Base-by-base conservation (phyloP, 2,329 filamentous ascomycete genomes). In the Xylariales sp. region DNA sequence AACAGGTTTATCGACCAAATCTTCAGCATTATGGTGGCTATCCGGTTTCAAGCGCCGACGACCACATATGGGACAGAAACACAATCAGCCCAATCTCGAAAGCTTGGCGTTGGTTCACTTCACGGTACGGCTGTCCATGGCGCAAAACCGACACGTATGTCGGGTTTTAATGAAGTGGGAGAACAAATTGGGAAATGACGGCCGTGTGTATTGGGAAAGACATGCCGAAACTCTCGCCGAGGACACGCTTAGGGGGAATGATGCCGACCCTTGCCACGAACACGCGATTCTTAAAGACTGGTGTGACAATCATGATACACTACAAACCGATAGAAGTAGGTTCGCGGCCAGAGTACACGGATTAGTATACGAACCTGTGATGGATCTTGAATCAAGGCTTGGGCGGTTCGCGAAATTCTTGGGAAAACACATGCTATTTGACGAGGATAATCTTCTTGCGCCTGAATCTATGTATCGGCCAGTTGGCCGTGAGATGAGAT, bases 391-490 rank as follows among this genome's bases (percentile, higher is more conserved):
- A 6, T 7, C 10, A 12, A 32, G 14, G 3, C 39, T 56, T 7
- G 39, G 54, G 4, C 23, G 5, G n/a, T 56, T 56, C 4, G 54
- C 54, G 23, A 39, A 23, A n/a, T 56, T 56, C 39, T 10, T 56
- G 32, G 23, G 39, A 9, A 14, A 56, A 9, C 28, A n/a, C 2
- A 32, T 45, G 36, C 5, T 30, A 56, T 56, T 56, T 16, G 6
- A 56, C 9, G n/a, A 55, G 14, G 10, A 56, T 9, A 45, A 45
- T 45, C 1, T 4, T 16, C 23, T 45, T 7, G 54, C 39, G 2
- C 39, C 54, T n/a, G 36, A 32, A 56, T 45, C 23, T 7, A 59
- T 59, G 56, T 49, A 59, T 49, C 32, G 6, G 32, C 56, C 55
- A 58, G 14, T 6, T 28, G 10, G 10, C 9, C 39, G 12, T 14